Base-by-base conservation (phyloP, 768 basidiomycete genomes). In the Pseudohyphozyma bogoriensis region DNA sequence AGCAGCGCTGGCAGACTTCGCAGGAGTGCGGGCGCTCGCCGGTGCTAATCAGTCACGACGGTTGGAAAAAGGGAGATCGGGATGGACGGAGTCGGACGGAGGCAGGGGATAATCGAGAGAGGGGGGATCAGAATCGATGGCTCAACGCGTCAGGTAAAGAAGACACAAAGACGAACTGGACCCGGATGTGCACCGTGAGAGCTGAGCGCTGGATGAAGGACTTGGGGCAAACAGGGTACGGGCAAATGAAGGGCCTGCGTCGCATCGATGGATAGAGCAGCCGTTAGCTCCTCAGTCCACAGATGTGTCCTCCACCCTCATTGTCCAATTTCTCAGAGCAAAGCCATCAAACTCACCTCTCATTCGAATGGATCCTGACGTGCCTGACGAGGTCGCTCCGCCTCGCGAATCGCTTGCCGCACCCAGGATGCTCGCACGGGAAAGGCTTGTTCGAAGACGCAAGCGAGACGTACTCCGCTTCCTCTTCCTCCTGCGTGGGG, bases 161-260 rank as follows among this genome's bases (percentile, higher is more conserved):
- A 4, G 33, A 47, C 8, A n/a, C 3, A n/a, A 32, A 33, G 29
- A 69, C 74, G 70, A 54, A 90, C 70, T 92, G 89, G 4, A 89
- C 87, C 32, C 89, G 83, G 54, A 80, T 78, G 72, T 92, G 89
- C 6, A 92, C 89, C 59, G 87, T 87, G 59, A 92, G 76, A 33
- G 89, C 89, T 22, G 89, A 90, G 55, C 87, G 83, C 87, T 91
- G 71, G 44, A 56, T 56, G 58, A 58, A 63, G 73, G 74, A 74
- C 72, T 31, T 64, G 5, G 47, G 51, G 42, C 64, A 64, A 9
- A 29, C 45, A 26, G 29, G 36, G 42, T 51, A 69, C 64, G 39
- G 73, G 69, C 46, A 68, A 56, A 58, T 73, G 75, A 13, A 76
- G 69, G 28, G 75, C 74, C 65, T 67, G 58, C 35, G 36, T 12